Evolutionary conservation across 192 early-diverging fungal genomes (phyloP).

Genomic region (Podochytrium sp.): DNA sequence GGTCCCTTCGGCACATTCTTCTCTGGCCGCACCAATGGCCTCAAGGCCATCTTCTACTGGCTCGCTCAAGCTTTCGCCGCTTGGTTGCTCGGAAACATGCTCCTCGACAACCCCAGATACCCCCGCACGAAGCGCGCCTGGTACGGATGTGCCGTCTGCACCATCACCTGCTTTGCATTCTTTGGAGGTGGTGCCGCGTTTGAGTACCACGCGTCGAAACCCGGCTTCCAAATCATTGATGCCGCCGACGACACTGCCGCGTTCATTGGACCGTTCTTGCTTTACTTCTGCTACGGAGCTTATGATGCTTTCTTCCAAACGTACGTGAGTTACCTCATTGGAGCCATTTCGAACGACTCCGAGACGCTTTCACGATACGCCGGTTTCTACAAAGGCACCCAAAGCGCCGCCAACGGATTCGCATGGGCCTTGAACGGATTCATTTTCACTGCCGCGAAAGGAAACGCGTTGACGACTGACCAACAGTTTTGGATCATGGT

Average conservation of each 20-base stretch:
- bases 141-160: not conserved
- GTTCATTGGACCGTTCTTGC: conserved; percentile 59
- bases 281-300: conserved; percentile 76
- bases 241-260: not conserved
- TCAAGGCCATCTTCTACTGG: conserved; percentile 14
- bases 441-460: not conserved
- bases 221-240: too few species aligned
- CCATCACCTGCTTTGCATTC: not conserved
- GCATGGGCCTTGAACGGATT: conserved; percentile 3
- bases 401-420: conserved; percentile 31
- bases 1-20: not conserved
- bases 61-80: not conserved
- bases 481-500: conserved; percentile 1
- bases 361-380: conserved; percentile 42
- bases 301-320: conserved; percentile 84
- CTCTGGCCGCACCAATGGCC: not conserved
- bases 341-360: conserved; percentile 79
- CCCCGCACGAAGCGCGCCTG: not conserved
- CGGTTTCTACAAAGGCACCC: conserved; percentile 90
- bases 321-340: conserved; percentile 82
- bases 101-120: not conserved
- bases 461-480: not conserved
- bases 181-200: not conserved
- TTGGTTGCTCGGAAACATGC: conserved; percentile 11
- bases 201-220: not conserved